Base-by-base conservation (phyloP, 108 stramenopile species). In the Parmales sp. region DNA sequence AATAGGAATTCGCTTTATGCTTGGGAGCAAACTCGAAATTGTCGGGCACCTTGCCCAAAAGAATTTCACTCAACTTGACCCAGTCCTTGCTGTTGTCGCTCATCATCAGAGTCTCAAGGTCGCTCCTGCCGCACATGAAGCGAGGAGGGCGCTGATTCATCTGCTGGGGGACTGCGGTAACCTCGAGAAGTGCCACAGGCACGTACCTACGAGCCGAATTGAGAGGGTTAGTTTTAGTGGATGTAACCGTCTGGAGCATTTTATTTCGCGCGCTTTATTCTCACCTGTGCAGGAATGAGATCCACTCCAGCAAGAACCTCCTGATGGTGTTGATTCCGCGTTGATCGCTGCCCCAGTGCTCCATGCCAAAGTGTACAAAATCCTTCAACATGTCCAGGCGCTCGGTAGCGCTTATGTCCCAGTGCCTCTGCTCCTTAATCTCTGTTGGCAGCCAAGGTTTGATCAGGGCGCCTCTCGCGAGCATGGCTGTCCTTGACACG, bases 371-470 rank as follows among this genome's bases (percentile, higher is more conserved):
- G 31, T 79, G 81, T 18, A 82, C 84, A 71, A 94, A 98, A 37
- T 91, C 83, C 72, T 93, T 92, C 29, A 93, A 68, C 63, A 96
- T 94, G 51, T 96, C 96, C 18, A 99, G 66, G 9, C 98, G 76
- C 68, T 98, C 98, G 1, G 88, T 54, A 11, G 93, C 87, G 29
- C 88, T 89, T 23, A 97, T 97, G 74, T 99, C 98, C 90, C 88
- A 92, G 69, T 93, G 81, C 2, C 92, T 69, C 23, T 85, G 73
- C 73, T 95, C 95, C 74, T 99, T 97, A 49, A 99, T 93, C 69
- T 99, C 98, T 2, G 83, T 95, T 4, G 95, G 94, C 25, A 99
- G 78, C 98, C 98, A 99, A 1, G 98, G 98, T 77, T 97, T 97
- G 76, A 97, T 96, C 45, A 99, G 80, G 1, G 95, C 96, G 43